Evolutionary conservation across 2,329 filamentous ascomycete species (phyloP).

Genomic region (Trichoderma sp.): DNA sequence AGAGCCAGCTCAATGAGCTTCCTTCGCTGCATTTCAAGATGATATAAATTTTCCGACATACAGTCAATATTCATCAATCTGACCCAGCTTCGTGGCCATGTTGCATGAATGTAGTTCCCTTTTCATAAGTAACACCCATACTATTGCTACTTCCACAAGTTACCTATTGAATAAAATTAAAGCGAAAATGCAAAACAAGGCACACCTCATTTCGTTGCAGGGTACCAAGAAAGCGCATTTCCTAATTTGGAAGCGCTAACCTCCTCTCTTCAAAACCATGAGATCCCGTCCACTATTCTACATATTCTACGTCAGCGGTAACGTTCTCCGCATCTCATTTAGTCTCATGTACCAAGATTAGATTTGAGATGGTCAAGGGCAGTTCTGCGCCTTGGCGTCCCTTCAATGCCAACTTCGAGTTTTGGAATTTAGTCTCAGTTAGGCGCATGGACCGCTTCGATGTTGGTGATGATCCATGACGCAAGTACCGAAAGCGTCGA

Average conservation of each 20-base stretch:
- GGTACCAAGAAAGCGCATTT: neutral
- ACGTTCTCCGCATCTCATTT: neutral
- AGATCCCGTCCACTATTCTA: neutral
- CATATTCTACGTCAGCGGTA: conserved; percentile 8
- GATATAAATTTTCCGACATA: too few species aligned
- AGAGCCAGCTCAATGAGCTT: neutral
- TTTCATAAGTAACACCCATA: too few species aligned
- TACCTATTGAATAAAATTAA: too few species aligned
- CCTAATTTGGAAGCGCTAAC: neutral
- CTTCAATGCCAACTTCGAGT: neutral
- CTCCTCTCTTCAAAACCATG: neutral
- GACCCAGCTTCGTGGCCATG: neutral
- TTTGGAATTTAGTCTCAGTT: neutral
- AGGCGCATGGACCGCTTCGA: neutral
- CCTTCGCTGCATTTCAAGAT: too few species aligned
- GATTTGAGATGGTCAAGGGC: neutral
- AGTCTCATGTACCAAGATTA: neutral
- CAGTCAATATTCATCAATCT: neutral
- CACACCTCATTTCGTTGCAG: neutral
- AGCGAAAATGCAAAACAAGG: neutral
- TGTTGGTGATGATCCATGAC: conserved; percentile 21
- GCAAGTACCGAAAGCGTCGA: conserved; percentile 21
- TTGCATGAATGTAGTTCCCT: too few species aligned
- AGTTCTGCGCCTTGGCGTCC: neutral
- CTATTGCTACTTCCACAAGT: too few species aligned